A percentile compares a stretch with the other conserved stretches of the same genome.
Evolutionary conservation across 257 asterid species (phyloP).

Genomic region (Ballota nigra): DNA sequence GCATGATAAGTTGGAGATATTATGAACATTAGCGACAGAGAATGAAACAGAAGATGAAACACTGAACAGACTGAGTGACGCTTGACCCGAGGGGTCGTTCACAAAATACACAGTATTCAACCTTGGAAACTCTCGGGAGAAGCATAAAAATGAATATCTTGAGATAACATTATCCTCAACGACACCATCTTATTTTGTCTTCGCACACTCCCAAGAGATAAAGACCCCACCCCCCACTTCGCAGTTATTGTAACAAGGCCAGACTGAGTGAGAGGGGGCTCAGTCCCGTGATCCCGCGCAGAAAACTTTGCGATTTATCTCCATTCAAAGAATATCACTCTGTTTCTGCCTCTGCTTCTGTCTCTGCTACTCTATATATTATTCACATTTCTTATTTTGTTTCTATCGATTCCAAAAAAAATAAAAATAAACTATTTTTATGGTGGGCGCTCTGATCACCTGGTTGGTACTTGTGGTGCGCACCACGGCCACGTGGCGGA

Average conservation of each 20-base stretch:
- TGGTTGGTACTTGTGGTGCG: not conserved
- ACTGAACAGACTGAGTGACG: not conserved
- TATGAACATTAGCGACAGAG: not conserved
- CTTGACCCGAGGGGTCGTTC: not conserved
- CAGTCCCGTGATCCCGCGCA: conserved; percentile 24
- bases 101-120: too few species aligned
- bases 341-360: not conserved
- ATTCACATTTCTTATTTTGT: not conserved
- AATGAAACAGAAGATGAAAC: not conserved
- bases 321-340: conserved; percentile 6
- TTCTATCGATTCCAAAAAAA: not conserved
- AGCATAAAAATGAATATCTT: not conserved
- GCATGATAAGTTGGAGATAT: not conserved
- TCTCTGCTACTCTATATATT: too few species aligned
- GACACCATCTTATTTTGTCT: not conserved
- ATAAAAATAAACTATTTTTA: too few species aligned
- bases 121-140: not conserved
- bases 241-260: not conserved
- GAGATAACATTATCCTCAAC: not conserved
- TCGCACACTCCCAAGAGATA: not conserved
- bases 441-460: not conserved
- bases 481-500: not conserved
- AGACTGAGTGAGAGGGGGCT: not conserved
- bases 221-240: not conserved
- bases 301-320: conserved; percentile 20